Conservation (phyloP, 2,329 filamentous ascomycete genomes). For the Madurella mycetomatis region DNA sequence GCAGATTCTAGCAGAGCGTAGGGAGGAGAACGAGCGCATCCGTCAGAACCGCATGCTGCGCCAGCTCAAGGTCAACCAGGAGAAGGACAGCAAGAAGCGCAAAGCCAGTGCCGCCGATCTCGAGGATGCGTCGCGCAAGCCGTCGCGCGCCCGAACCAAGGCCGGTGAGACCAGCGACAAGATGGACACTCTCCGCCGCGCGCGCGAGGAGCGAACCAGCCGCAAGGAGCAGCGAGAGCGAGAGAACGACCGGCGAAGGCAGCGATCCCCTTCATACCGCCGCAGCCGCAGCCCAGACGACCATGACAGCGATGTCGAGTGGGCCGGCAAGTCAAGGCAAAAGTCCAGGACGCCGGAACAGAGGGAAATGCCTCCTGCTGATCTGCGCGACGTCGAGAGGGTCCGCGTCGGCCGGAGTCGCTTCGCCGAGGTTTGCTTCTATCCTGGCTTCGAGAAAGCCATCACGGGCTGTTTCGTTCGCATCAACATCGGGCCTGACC, state of each 20-base stretch:
- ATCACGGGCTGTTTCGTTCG: slow-evolving; percentile 83
- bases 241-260: slow-evolving; percentile 56
- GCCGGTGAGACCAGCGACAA: slow-evolving; percentile 64
- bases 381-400: slow-evolving; percentile 77
- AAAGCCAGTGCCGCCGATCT: slow-evolving; percentile 75
- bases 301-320: slow-evolving; percentile 76
- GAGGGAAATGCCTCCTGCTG: slow-evolving; percentile 65
- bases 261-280: slow-evolving; percentile 39
- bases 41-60: slow-evolving; percentile 79
- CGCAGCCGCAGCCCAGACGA: slow-evolving; percentile 54
- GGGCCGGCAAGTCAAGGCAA: slow-evolving; percentile 47
- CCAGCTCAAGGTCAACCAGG: slow-evolving; percentile 65
- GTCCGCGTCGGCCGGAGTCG: slow-evolving; percentile 78
- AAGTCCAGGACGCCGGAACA: slow-evolving; percentile 50
- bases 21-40: slow-evolving; percentile 74
- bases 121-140: slow-evolving; percentile 72
- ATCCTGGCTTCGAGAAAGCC: slow-evolving; percentile 78
- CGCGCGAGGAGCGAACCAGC: slow-evolving; percentile 61
- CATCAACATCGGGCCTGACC: slow-evolving; percentile 75
- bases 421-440: slow-evolving; percentile 89
- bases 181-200: slow-evolving; percentile 65
- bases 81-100: slow-evolving; percentile 65
- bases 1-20: slow-evolving; percentile 81
- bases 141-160: slow-evolving; percentile 65
- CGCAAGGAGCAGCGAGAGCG: slow-evolving; percentile 60